Conservation (phyloP, 352 stramenopile genomes). For the Phytopythium aichiense region DNA sequence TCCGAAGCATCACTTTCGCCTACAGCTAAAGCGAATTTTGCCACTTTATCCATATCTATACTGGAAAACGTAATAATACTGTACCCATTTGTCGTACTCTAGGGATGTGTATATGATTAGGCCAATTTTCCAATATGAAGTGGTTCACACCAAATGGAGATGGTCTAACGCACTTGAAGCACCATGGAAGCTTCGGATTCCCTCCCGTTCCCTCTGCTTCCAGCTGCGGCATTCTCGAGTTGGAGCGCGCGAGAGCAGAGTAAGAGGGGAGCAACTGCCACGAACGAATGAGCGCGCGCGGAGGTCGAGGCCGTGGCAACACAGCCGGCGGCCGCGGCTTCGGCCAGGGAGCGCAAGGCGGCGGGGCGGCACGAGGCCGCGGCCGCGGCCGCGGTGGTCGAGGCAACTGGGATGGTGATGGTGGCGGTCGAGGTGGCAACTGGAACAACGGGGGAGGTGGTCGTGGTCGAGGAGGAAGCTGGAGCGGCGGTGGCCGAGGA, state of each 20-base stretch:
- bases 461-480: not conserved
- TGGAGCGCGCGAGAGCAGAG: not conserved
- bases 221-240: conserved; percentile 2
- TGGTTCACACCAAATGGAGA: no score
- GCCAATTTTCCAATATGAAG: no score
- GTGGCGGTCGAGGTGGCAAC: not conserved
- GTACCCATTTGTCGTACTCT: no score
- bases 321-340: conserved; percentile 1
- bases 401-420: not conserved
- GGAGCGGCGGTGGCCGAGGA: not conserved
- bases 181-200: no score
- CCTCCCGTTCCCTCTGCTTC: no score
- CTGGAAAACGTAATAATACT: no score
- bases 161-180: no score
- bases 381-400: not conserved
- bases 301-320: conserved; percentile 9
- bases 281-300: not conserved
- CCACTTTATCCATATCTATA: no score
- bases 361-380: not conserved
- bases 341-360: conserved; percentile 1
- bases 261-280: not conserved
- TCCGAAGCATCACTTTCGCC: no score
- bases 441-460: not conserved
- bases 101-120: no score
- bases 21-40: no score